A percentile compares a stretch with the other conserved stretches of the same genome.
These are phyloP conservation scores for Sarocladiaceae sp. DNA, from an alignment of 2,329 filamentous ascomycete genomes.

Conservation along the genomic window DNA sequence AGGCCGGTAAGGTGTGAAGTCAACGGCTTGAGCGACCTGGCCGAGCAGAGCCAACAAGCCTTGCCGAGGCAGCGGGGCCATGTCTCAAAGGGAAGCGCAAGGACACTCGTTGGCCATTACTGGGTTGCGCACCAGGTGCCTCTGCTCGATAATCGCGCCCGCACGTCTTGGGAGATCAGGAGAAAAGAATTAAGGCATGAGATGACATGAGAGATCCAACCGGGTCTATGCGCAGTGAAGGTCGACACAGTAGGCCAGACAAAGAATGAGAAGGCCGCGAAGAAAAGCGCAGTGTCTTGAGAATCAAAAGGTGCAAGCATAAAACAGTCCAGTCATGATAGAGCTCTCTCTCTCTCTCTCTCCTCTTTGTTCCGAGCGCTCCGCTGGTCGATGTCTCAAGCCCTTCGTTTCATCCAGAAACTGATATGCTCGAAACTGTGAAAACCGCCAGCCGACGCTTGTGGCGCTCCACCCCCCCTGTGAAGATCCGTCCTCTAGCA, in stretches of 20 bases:
- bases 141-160: too few species aligned
- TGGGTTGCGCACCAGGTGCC: too few species aligned
- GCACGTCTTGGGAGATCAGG: too few species aligned
- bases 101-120: too few species aligned
- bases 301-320: slow-evolving; percentile 21
- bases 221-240: slow-evolving; percentile 29
- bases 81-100: too few species aligned
- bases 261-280: slow-evolving; percentile 15
- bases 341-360: slow-evolving; percentile 14
- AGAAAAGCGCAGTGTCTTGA: slow-evolving; percentile 9
- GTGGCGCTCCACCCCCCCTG: background rate
- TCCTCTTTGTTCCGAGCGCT: slow-evolving; percentile 20
- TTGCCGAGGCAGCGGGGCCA: too few species aligned
- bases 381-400: slow-evolving; percentile 1
- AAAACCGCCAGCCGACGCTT: slow-evolving; percentile 5
- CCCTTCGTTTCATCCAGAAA: slow-evolving; percentile 1
- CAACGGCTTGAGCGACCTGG: too few species aligned
- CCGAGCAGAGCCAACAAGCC: too few species aligned
- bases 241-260: slow-evolving; percentile 17
- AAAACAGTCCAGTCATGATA: slow-evolving; percentile 21
- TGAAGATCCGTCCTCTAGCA: too few species aligned
- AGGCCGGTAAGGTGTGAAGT: too few species aligned
- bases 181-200: too few species aligned
- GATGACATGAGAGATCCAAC: slow-evolving; percentile 23
- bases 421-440: slow-evolving; percentile 8